A percentile compares a stretch with the other conserved stretches of the same genome.
Conservation (phyloP, 2,329 filamentous ascomycete species). For the Aspergillus aculeatus region DNA sequence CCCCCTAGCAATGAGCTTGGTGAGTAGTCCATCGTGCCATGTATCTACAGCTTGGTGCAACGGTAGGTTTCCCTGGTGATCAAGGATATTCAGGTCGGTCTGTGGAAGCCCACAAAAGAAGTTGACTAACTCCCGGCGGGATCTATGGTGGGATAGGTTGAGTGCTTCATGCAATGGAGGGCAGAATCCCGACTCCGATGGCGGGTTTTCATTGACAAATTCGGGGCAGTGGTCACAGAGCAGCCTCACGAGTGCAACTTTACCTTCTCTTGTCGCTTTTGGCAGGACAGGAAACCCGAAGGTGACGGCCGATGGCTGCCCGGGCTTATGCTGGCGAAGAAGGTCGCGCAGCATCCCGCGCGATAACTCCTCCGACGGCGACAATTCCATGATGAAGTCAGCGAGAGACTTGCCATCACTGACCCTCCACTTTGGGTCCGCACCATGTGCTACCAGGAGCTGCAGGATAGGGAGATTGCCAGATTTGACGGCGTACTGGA, state of each 20-base stretch:
- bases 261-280: background rate
- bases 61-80: background rate
- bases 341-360: background rate
- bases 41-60: background rate
- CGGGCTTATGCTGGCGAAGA: background rate
- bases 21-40: background rate
- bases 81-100: background rate
- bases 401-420: background rate
- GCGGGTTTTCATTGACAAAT: background rate
- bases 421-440: background rate
- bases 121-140: background rate
- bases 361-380: too few species aligned
- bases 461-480: background rate
- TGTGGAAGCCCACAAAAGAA: background rate
- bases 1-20: background rate
- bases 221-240: background rate
- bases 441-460: background rate
- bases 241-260: background rate
- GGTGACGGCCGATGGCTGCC: background rate
- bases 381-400: background rate
- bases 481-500: conserved; percentile 4
- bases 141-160: background rate
- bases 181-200: background rate
- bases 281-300: background rate
- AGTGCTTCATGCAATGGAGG: conserved; percentile 2